Percentiles rank a stretch among this genome's conserved stretches.
Conservation (phyloP, 495 filamentous ascomycete genomes). For the Achaetomiella virescens region DNA sequence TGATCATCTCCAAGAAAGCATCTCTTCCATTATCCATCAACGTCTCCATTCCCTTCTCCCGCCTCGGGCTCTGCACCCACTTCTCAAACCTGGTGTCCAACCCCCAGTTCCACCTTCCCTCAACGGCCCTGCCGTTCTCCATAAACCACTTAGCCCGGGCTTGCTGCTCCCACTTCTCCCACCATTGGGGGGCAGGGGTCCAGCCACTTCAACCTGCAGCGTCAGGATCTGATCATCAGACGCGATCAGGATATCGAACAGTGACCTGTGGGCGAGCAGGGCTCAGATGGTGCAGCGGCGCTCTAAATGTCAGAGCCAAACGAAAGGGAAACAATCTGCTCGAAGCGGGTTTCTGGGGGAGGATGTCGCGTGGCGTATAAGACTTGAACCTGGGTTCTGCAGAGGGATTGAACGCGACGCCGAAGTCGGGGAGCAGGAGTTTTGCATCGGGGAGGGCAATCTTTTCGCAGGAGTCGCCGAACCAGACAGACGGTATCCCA, state of each 20-base stretch:
- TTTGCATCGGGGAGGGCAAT: slow-evolving; percentile 19
- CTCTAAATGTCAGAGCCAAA: slow-evolving; percentile 37
- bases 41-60: slow-evolving; percentile 1
- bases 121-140: slow-evolving; percentile 16
- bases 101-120: slow-evolving; percentile 9
- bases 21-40: slow-evolving; percentile 20
- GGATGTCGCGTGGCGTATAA: slow-evolving; percentile 26
- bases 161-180: slow-evolving; percentile 26
- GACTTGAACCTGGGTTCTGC: slow-evolving; percentile 26
- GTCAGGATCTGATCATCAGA: slow-evolving; percentile 32
- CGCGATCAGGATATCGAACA: slow-evolving; percentile 18
- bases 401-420: slow-evolving; percentile 30
- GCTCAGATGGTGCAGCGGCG: slow-evolving; percentile 31
- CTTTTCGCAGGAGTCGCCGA: slow-evolving; percentile 19
- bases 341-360: slow-evolving; percentile 32
- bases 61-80: slow-evolving; percentile 14
- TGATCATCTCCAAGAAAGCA: slow-evolving; percentile 34
- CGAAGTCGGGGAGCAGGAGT: slow-evolving; percentile 38
- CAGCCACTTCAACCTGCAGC: slow-evolving; percentile 35
- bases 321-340: slow-evolving; percentile 25
- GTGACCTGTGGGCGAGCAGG: slow-evolving; percentile 14
- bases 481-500: slow-evolving; percentile 17
- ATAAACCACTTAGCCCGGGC: slow-evolving; percentile 16
- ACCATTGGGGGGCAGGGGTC: slow-evolving; percentile 31
- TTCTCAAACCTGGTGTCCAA: slow-evolving; percentile 12